A percentile compares a stretch with the other conserved stretches of the same genome.
These are phyloP conservation scores for Trifolium dubium DNA, from an alignment of 306 rosid genomes.

Conservation along the genomic window DNA sequence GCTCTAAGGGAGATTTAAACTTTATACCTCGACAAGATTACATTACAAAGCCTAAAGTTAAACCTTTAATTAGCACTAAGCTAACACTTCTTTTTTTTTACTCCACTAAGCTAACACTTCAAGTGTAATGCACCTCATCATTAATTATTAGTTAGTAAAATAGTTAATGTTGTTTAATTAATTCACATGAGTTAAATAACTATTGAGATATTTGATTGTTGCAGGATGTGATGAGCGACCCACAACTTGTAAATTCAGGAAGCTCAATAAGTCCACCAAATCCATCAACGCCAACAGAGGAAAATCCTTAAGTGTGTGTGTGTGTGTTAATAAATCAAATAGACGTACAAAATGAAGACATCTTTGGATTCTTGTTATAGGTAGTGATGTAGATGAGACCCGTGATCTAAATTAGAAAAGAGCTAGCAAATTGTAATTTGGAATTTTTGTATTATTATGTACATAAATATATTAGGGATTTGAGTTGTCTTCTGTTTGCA, in stretches of 20 bases:
- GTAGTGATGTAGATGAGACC: neutral
- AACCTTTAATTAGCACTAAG: too few relatives aligned
- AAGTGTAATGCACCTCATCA: neutral
- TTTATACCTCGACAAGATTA: too few relatives aligned
- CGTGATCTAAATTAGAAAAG: neutral
- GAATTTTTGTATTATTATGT: slow-evolving; percentile 25
- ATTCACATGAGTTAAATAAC: neutral
- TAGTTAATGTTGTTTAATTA: neutral
- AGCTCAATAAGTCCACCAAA: slow-evolving; percentile 39
- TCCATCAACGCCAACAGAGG: slow-evolving; percentile 43
- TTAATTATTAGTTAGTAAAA: neutral
- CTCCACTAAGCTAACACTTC: too few relatives aligned
- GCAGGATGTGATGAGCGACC: slow-evolving; percentile 69
- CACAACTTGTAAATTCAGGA: slow-evolving; percentile 46
- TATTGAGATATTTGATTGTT: slow-evolving; percentile 6
- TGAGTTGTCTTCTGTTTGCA: neutral
- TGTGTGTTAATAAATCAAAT: too few relatives aligned
- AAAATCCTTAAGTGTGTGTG: slow-evolving; percentile 7
- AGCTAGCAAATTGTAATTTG: neutral
- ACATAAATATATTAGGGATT: slow-evolving; percentile 20
- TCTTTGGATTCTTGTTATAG: neutral
- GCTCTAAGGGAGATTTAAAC: too few relatives aligned
- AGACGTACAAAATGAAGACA: neutral
- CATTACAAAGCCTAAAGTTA: too few relatives aligned
- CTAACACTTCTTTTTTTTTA: too few relatives aligned